Base-by-base conservation (phyloP, 352 stramenopile species). In the Globisporangium perplexum region DNA sequence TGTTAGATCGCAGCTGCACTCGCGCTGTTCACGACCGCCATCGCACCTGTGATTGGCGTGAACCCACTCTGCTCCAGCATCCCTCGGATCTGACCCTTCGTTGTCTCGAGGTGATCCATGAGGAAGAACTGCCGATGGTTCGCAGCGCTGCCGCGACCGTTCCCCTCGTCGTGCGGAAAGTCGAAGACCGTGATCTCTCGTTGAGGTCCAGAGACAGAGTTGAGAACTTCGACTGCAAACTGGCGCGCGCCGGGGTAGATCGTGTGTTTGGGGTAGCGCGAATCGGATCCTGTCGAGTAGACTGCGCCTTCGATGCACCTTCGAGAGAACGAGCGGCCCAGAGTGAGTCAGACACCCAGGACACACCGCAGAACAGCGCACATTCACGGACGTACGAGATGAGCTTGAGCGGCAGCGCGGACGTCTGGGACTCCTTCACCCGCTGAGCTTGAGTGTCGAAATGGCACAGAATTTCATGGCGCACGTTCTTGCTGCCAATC, bases 211-310 rank as follows among this genome's bases (percentile, higher is more conserved):
- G 35, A 23, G 15, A 28, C 24, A 15, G 31, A 30, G 35, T 17
- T 33, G 17, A 63, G 41, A 7, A 65, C 55, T 24, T 65, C 58
- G 4, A 22, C 11, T 17, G 26, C 30, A 35, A 66, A 65, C 48
- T 66, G 59, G 5, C 41, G 22, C 4, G 35, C 41, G 24, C 60
- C 60, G n/a, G 60, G 60, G 30, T 66, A 66, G 18, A 62, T 26
- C 2, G 57, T 66, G 20, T 41, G 31, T 17, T 61, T n/a, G 10
- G 57, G 60, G 33, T 51, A 67, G 18, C 50, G 55, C 24, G 41
- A 4, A 30, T 67, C 60, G 22, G 14, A 62, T 4, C 5, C 18
- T 1, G 26, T 39, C 26, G 60, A 52, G 45, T 42, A 65, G 17
- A 62, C 33, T 7, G 60, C 61, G 30, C 65, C 57, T 18, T 66